Percentiles rank a stretch among this genome's conserved stretches.
phyloP scores from a whole-genome alignment of 1,284 basidiomycete species.

The Microbotryum lychnidis-dioicae region DNA sequence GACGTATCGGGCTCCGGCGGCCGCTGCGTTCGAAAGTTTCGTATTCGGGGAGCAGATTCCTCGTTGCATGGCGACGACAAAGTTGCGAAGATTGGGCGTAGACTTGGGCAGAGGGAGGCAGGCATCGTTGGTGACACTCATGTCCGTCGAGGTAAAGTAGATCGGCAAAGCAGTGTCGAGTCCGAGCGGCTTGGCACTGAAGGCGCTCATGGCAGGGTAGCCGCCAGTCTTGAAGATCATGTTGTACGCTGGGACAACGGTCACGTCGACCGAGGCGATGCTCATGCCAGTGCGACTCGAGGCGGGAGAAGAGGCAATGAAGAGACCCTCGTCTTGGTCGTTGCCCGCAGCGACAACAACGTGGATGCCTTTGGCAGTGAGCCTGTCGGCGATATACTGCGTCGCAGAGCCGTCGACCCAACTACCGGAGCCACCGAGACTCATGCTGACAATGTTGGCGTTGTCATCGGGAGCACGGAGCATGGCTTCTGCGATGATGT shows the following conservation, averaged over 20 bases:
- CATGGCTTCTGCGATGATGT: constrained; percentile 3
- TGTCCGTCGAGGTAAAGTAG: constrained; percentile 37
- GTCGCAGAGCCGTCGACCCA: neutral
- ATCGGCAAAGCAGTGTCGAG: constrained; percentile 31
- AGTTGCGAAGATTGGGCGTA: constrained; percentile 50
- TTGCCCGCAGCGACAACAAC: constrained; percentile 8
- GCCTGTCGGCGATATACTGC: neutral
- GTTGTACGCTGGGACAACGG: constrained; percentile 17
- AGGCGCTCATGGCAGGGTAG: constrained; percentile 35
- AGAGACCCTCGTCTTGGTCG: constrained; percentile 8
- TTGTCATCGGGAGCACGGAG: constrained; percentile 1
- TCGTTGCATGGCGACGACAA: constrained; percentile 49
- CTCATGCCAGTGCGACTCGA: constrained; percentile 7
- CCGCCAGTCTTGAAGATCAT: constrained; percentile 34
- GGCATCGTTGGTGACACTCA: constrained; percentile 47
- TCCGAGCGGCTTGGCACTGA: constrained; percentile 23
- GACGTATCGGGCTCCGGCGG: constrained; percentile 10
- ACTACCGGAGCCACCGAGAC: neutral
- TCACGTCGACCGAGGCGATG: constrained; percentile 9
- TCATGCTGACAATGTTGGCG: constrained; percentile 7
- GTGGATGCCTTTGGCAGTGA: neutral
- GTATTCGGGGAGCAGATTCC: constrained; percentile 42
- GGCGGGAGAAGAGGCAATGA: constrained; percentile 4
- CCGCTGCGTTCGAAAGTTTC: constrained; percentile 19
- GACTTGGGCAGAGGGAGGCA: constrained; percentile 49